Conservation (phyloP, 768 basidiomycete species). For the Hirschioporus abietinus region DNA sequence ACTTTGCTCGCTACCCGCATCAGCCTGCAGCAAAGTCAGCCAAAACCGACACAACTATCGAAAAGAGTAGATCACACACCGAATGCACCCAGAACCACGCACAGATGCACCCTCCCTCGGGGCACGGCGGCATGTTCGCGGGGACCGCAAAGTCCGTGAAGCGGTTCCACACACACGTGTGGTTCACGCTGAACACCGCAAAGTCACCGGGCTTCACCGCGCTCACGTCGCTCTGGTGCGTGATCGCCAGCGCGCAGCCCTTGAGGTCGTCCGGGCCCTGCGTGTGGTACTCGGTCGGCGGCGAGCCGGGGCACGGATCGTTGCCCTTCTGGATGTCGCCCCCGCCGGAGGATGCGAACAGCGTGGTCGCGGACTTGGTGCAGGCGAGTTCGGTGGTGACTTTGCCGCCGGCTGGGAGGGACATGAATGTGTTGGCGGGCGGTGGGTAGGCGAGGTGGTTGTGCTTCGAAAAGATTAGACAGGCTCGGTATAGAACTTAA, state of each 20-base stretch:
- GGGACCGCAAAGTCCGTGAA: slow-evolving; percentile 70
- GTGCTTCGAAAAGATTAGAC: slow-evolving; percentile 25
- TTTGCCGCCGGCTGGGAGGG: slow-evolving; percentile 52
- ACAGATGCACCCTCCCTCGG: slow-evolving; percentile 57
- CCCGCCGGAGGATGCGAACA: slow-evolving; percentile 44
- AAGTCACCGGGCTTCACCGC: slow-evolving; percentile 63
- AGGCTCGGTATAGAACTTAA: no score
- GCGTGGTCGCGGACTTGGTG: slow-evolving; percentile 58
- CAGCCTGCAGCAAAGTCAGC: slow-evolving; percentile 24
- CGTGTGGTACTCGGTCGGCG: slow-evolving; percentile 47
- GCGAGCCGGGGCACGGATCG: slow-evolving; percentile 45
- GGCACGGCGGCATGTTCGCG: slow-evolving; percentile 61
- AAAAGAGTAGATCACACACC: slow-evolving; percentile 26
- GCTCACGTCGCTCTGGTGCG: slow-evolving; percentile 61
- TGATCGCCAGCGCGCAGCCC: slow-evolving; percentile 68
- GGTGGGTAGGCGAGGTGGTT: slow-evolving; percentile 55
- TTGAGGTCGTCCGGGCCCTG: slow-evolving; percentile 44
- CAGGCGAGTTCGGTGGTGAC: slow-evolving; percentile 52
- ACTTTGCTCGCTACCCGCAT: slow-evolving; percentile 64
- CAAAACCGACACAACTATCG: not conserved
- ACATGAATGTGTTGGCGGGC: slow-evolving; percentile 48
- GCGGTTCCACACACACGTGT: slow-evolving; percentile 68
- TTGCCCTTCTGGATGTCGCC: slow-evolving; percentile 49
- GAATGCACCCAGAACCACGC: slow-evolving; percentile 74
- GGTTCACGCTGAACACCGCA: slow-evolving; percentile 68